Base-by-base conservation (phyloP, 352 stramenopile species). In the Blastocystis sp. region DNA sequence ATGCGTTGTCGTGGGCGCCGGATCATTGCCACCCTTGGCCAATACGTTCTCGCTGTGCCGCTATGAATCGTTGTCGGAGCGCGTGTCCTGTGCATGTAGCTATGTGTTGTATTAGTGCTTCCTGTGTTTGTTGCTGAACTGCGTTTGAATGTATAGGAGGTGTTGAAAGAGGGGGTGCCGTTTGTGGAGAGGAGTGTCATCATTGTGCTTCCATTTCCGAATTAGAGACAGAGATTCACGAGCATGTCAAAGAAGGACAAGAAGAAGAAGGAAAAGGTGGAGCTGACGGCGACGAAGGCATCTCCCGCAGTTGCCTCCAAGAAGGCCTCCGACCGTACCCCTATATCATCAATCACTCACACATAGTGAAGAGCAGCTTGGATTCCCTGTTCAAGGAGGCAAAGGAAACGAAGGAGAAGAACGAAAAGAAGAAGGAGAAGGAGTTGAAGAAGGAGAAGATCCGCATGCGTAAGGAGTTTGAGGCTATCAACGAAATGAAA, bases 331-430 rank as follows among this genome's bases (percentile, higher is more conserved):
- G 66, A 66, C 52, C 66, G 71, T 81, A 81, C 3, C 6, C 9
- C 6, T 64, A 2, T 65, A 28, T 0, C 3, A 28, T 21, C 9
- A 14, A 48, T 34, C 7, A 38, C 42, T 65, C 14, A 81, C 21
- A 28, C 21, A 4, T 81, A 81, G 71, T 65, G 11, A 11, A 54
- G n/a, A 19, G 24, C 66, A 60, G 43, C 43, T 42, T 81, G 14
- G 71, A 81, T 64, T 21, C 71, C 6, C 3, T 81, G 45, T 81
- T 81, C n/a, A 81, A 65, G 17, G 57, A 45, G 17, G 71, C 48
- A 38, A 81, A 81, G 28, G 71, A 81, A 65, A 65, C 38, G 57
- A 81, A 81, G 71, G 52, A 63, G 4, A 63, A 81, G 24, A 81
- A 81, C 43, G 71, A 81, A 43, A 81, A 81, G n/a, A 54, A 81